Conservation (phyloP, 2,329 filamentous ascomycete genomes). For the Botrytis tulipae region DNA sequence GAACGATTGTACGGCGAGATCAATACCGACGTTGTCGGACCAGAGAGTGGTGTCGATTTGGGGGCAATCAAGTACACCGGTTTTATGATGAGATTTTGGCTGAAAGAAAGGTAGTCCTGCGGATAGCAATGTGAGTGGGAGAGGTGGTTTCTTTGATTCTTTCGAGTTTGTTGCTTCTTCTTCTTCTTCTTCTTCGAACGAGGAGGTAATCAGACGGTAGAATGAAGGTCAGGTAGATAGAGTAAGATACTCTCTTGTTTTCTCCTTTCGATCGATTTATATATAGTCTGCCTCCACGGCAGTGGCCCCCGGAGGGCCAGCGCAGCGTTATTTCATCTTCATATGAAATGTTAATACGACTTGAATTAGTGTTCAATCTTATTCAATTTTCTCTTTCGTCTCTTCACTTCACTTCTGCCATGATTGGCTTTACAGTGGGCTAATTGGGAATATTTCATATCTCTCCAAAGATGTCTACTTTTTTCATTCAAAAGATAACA, state of each 20-base stretch:
- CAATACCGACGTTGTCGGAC: neutral
- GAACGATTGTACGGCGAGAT: neutral
- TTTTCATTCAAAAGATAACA: neutral
- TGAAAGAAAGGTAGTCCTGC: neutral
- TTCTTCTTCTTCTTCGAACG: neutral
- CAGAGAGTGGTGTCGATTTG: neutral
- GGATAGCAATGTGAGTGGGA: neutral
- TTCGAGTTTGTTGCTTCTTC: neutral
- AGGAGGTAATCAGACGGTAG: neutral
- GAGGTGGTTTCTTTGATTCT: neutral
- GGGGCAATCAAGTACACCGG: neutral
- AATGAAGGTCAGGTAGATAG: neutral
- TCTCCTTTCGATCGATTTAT: neutral
- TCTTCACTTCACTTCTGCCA: neutral
- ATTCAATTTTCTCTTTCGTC: neutral
- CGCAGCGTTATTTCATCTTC: neutral
- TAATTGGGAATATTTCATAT: neutral
- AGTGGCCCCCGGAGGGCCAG: neutral
- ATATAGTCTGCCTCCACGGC: neutral
- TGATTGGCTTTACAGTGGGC: too few relatives aligned
- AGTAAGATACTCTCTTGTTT: neutral
- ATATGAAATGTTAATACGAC: neutral
- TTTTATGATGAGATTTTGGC: neutral
- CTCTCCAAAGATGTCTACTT: neutral
- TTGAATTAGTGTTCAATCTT: neutral